Evolutionary conservation across 176 grass and related monocot genomes (phyloP).

Genomic region (Canna indica): DNA sequence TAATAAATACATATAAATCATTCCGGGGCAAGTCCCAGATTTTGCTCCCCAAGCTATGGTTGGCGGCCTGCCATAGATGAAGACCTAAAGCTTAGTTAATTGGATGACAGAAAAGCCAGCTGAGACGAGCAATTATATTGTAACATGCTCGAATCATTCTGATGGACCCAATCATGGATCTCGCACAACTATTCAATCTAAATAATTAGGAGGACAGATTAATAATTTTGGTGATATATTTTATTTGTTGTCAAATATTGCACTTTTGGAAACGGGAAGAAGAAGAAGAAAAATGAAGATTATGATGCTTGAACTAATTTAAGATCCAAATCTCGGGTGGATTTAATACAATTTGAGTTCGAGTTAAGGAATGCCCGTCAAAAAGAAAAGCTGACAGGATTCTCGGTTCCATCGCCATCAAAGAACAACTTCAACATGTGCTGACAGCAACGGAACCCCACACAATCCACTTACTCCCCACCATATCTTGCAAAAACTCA

Average conservation of each 20-base stretch:
- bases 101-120: background rate
- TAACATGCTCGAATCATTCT: too few species aligned
- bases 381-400: constrained; percentile 6
- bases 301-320: background rate
- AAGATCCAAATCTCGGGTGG: background rate
- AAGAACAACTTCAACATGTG: background rate
- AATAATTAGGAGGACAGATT: too few species aligned
- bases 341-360: background rate
- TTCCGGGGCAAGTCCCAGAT: constrained; percentile 15
- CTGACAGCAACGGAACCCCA: background rate
- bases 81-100: background rate
- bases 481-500: background rate
- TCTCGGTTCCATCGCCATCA: background rate
- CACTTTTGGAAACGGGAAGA: too few species aligned
- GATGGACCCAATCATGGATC: too few species aligned
- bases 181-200: too few species aligned
- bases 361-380: background rate
- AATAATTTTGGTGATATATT: too few species aligned
- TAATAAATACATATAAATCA: background rate
- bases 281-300: background rate
- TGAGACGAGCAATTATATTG: background rate
- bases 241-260: too few species aligned
- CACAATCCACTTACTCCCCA: background rate
- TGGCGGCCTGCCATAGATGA: background rate
- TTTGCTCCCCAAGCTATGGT: constrained; percentile 29